These are phyloP conservation scores for Cladosporium halotolerans DNA, from an alignment of 2,329 filamentous ascomycete species.

Conservation along the genomic window DNA sequence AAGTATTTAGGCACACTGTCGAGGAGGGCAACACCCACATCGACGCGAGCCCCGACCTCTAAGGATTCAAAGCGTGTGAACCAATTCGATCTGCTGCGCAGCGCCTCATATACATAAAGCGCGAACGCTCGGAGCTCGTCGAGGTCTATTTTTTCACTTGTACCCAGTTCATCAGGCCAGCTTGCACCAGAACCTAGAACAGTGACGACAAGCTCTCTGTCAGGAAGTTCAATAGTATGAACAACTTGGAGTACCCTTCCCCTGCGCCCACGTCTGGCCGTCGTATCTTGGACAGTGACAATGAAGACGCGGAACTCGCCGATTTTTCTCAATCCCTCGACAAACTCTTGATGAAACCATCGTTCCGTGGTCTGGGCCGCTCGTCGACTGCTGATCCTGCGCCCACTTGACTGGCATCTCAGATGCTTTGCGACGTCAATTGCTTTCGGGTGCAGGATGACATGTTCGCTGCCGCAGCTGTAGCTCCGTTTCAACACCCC, in stretches of 20 bases:
- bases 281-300: not conserved
- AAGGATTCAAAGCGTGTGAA: not conserved
- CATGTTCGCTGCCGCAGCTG: conserved; percentile 1
- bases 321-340: not conserved
- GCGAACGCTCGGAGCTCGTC: not conserved
- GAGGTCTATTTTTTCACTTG: not conserved
- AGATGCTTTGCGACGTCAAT: not conserved
- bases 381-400: not conserved
- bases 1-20: not conserved
- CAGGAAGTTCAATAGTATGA: not conserved
- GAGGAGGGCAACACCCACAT: not conserved
- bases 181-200: not conserved
- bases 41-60: not conserved
- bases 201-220: not conserved
- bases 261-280: not conserved
- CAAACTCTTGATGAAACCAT: not conserved
- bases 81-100: not conserved
- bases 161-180: not conserved
- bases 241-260: not conserved
- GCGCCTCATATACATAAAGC: not conserved
- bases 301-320: conserved; percentile 1
- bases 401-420: not conserved
- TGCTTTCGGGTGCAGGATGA: not conserved
- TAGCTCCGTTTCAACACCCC: not conserved
- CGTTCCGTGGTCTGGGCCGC: not conserved